A percentile compares a stretch with the other conserved stretches of the same genome.
Conservation (phyloP, 2,329 filamentous ascomycete genomes). For the Pyrenophora seminiperda region DNA sequence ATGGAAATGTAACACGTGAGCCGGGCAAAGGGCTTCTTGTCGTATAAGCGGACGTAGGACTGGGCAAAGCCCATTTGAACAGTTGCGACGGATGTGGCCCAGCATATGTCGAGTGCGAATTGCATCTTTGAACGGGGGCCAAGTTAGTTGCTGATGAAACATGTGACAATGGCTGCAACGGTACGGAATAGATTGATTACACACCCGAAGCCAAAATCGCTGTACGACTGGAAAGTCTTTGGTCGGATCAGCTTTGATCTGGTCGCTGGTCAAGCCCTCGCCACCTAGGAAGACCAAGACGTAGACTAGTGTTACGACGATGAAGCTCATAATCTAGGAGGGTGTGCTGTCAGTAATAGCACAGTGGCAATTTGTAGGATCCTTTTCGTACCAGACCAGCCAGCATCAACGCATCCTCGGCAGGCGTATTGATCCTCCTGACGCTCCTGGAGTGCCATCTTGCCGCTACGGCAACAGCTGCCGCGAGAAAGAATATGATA, state of each 20-base stretch:
- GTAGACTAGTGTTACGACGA: slow-evolving; percentile 24
- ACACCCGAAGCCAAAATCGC: slow-evolving; percentile 20
- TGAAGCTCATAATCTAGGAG: slow-evolving; percentile 22
- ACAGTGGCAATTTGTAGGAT: neutral
- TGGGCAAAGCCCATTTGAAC: slow-evolving; percentile 25
- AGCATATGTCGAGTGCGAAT: slow-evolving; percentile 29
- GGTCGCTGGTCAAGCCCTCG: slow-evolving; percentile 19
- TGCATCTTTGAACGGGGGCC: no score
- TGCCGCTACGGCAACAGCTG: slow-evolving; percentile 18
- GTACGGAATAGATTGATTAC: neutral
- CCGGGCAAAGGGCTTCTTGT: slow-evolving; percentile 11
- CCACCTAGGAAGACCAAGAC: slow-evolving; percentile 25
- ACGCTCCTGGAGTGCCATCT: slow-evolving; percentile 28
- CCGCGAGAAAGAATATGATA: slow-evolving; percentile 20
- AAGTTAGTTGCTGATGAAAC: slow-evolving; percentile 12
- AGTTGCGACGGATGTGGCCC: slow-evolving; percentile 27
- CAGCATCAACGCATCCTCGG: slow-evolving; percentile 24
- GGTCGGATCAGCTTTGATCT: slow-evolving; percentile 18
- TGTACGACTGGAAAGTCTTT: slow-evolving; percentile 12
- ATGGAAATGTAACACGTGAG: slow-evolving; percentile 19
- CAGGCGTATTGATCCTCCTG: slow-evolving; percentile 25
- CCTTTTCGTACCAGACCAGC: slow-evolving; percentile 21
- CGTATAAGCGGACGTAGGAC: slow-evolving; percentile 27
- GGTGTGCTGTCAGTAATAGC: slow-evolving; percentile 6
- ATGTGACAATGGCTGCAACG: no score